Percentiles rank a stretch among this genome's conserved stretches.
Conservation (phyloP, 208 protist genomes). For the Acanthamoeba culbertsoni region DNA sequence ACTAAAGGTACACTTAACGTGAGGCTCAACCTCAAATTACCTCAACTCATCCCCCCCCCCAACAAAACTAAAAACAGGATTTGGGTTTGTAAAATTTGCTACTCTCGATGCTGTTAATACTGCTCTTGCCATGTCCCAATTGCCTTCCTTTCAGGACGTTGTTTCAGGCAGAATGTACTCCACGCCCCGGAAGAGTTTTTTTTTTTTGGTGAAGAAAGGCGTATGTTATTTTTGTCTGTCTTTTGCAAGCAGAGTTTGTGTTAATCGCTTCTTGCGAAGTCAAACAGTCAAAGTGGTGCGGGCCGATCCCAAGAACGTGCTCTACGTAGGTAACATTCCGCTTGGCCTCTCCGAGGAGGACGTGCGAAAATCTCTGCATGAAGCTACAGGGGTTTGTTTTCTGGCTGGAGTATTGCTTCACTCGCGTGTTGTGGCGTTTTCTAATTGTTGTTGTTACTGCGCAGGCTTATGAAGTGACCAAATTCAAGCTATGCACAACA, state of each 20-base stretch:
- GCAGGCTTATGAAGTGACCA: conserved; percentile 3
- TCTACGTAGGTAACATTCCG: conserved; percentile 71
- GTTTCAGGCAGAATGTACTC: conserved; percentile 60
- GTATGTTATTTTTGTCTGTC: not conserved
- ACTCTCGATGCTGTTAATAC: not conserved
- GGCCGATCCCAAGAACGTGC: conserved; percentile 68
- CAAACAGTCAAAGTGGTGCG: conserved; percentile 68
- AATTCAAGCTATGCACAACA: conserved; percentile 25
- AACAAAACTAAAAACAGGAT: not conserved
- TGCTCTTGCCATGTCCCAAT: conserved; percentile 45
- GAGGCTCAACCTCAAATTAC: not conserved
- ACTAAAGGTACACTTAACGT: conserved; percentile 41
- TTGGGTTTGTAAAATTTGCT: conserved; percentile 70
- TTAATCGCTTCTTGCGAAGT: not conserved
- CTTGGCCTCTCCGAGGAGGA: conserved; percentile 50
- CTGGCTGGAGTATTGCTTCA: not conserved
- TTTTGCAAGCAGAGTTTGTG: not conserved
- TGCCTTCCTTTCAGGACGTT: conserved; percentile 61
- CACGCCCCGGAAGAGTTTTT: not conserved
- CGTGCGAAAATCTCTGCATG: not conserved
- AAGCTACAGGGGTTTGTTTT: not conserved
- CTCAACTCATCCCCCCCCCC: not conserved
- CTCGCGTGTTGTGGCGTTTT: not conserved
- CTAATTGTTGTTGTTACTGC: not conserved
- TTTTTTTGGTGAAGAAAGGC: not conserved